Base-by-base conservation (phyloP, 495 filamentous ascomycete species). In the Geoglossum glabrum region DNA sequence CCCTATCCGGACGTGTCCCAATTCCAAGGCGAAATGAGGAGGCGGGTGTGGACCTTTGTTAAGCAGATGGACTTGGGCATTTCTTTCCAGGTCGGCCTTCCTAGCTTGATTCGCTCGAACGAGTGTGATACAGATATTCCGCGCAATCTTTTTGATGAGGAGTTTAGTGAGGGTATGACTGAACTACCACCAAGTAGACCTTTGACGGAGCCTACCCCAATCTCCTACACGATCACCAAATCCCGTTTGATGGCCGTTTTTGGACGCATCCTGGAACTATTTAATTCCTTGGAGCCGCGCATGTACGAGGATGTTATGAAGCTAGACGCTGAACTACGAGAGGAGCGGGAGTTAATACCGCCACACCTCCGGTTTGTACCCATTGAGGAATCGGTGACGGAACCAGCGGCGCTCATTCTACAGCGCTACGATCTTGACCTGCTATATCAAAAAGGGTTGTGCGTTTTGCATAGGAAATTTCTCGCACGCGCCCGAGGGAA, bases 111-210 rank as follows among this genome's bases (percentile, higher is more conserved):
- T 19, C 80, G 87, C 57, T 72, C 79, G 17, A 74, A 81, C 10
- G 87, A 95, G 66, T 89, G 79, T 59, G 93, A 99, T 64, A 86
- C 87, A 0, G 79, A 86, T 57, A 68, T 95, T 34, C 92, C 92
- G 17, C 77, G 84, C 60, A 99, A 97, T 67, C 74, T 96, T 26
- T 90, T 87, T 65, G 92, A 99, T 65, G 90, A 96, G 62, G 93
- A 97, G 63, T 85, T 97, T 50, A 80, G 84, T 50, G 84, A 89
- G 50, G 80, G 84, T 51, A 85, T 78, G 61, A 84, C 84, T 64
- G 73, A 75, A 9, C 72, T 97, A 26, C 92, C 92, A 11, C 79
- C 81, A 5, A 79, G 87, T 0, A 76, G 87, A 58, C 83, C 86
- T 10, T 71, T 73, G 36, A 76, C 76, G 21, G 89, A 96, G 67